These are phyloP conservation scores for Pestalotiopsis sp. DNA, from an alignment of 2,329 filamentous ascomycete species.

Conservation along the genomic window DNA sequence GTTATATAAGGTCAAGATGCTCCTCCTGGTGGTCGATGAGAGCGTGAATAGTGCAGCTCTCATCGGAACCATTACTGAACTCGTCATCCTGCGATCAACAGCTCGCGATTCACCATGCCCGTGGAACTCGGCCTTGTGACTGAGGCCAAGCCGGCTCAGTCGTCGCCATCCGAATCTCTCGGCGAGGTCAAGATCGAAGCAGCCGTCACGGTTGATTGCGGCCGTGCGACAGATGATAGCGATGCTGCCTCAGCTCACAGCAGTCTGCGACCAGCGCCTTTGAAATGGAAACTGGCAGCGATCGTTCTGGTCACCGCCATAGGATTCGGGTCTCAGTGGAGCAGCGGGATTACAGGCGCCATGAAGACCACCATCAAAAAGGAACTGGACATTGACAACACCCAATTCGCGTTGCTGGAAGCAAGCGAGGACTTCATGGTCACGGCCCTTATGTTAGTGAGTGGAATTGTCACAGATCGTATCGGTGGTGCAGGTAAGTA, in stretches of 20 bases:
- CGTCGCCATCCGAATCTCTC: neutral
- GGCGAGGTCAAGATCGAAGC: neutral
- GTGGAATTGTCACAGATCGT: conserved; percentile 59
- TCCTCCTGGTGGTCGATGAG: neutral
- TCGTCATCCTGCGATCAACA: neutral
- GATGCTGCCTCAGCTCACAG: neutral
- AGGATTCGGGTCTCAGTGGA: conserved; percentile 63
- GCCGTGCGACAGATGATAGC: neutral
- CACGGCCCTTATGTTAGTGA: conserved; percentile 55
- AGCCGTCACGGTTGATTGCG: neutral
- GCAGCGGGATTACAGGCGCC: conserved; percentile 60
- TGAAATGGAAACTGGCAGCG: conserved; percentile 38
- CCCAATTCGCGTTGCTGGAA: conserved; percentile 60
- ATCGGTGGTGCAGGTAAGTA: conserved; percentile 53
- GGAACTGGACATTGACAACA: conserved; percentile 61
- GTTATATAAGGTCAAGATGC: neutral
- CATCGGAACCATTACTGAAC: neutral
- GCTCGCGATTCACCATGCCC: neutral
- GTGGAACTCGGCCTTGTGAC: neutral
- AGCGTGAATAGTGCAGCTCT: neutral
- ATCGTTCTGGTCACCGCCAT: conserved; percentile 55
- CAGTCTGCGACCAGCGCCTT: neutral
- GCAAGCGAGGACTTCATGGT: conserved; percentile 66
- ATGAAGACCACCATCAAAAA: conserved; percentile 66
- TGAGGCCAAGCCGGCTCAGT: neutral